Evolutionary conservation across 768 basidiomycete genomes (phyloP).

Genomic region (Suillus subaureus): DNA sequence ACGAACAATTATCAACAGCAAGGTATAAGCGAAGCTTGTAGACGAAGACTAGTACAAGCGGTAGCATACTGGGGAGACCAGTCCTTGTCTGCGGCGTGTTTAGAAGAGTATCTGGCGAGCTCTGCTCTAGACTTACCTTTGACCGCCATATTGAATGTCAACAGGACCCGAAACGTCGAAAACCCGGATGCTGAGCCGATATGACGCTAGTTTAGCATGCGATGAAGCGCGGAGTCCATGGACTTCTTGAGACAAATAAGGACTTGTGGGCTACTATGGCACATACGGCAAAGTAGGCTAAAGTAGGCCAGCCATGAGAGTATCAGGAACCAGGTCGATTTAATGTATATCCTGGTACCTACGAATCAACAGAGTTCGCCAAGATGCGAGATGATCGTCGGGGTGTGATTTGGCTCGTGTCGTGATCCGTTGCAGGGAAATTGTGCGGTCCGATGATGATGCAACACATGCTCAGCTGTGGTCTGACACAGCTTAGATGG

Average conservation of each 20-base stretch:
- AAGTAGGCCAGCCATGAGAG: not conserved
- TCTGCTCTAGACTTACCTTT: too few relatives aligned
- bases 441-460: not conserved
- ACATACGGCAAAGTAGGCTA: not conserved
- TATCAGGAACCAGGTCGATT: not conserved
- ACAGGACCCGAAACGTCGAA: not conserved
- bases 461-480: not conserved
- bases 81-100: not conserved
- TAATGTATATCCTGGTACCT: not conserved
- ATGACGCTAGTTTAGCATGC: not conserved
- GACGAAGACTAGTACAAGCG: not conserved
- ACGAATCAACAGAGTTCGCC: not conserved
- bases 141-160: not conserved
- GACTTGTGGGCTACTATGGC: not conserved
- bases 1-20: not conserved
- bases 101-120: not conserved
- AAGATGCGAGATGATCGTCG: not conserved
- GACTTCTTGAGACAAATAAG: not conserved
- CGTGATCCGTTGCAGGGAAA: constrained; percentile 4
- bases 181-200: not conserved
- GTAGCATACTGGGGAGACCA: not conserved
- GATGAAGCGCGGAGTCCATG: not conserved
- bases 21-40: not conserved
- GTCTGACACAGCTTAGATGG: not conserved
- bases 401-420: not conserved